These are phyloP conservation scores for Platanthera zijinensis DNA, from an alignment of 106 monocot species.

Conservation along the genomic window DNA sequence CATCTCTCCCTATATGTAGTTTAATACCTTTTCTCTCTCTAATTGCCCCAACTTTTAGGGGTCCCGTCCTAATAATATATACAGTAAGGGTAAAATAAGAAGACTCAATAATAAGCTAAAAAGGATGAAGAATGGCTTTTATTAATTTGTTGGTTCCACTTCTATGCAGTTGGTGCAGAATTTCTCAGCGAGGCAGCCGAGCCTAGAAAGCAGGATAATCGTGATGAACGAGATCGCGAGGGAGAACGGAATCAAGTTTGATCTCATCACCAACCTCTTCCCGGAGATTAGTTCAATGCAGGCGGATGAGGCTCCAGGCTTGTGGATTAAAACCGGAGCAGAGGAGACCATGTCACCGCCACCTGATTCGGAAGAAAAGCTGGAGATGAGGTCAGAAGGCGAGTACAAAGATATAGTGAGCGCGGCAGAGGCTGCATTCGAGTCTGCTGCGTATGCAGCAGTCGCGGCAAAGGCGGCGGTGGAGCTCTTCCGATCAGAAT, in stretches of 20 bases:
- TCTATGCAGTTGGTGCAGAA: slow-evolving; percentile 52
- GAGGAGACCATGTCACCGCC: neutral
- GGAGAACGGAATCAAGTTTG: slow-evolving; percentile 47
- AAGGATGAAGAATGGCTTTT: neutral
- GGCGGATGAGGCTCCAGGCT: neutral
- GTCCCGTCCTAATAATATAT: too few relatives aligned
- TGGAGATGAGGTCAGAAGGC: neutral
- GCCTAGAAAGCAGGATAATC: slow-evolving; percentile 30
- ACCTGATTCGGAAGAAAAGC: neutral
- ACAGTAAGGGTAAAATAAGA: too few relatives aligned
- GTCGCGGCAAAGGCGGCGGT: slow-evolving; percentile 63
- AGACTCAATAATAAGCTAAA: too few relatives aligned
- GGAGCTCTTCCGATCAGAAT: slow-evolving; percentile 38
- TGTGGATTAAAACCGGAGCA: neutral
- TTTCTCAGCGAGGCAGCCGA: slow-evolving; percentile 38
- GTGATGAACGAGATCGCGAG: slow-evolving; percentile 42
- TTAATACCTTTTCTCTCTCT: too few relatives aligned
- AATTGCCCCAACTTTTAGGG: too few relatives aligned
- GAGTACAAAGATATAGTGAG: slow-evolving; percentile 33
- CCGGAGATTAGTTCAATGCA: slow-evolving; percentile 1
- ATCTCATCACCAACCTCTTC: neutral
- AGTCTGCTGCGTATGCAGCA: slow-evolving; percentile 59
- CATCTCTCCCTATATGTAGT: too few relatives aligned
- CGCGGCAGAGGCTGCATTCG: slow-evolving; percentile 68
- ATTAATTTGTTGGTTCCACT: neutral